Evolutionary conservation across 768 basidiomycete genomes (phyloP), one percentile per base, ranked within the genome.

Genomic region (Hirschioporus abietinus): DNA sequence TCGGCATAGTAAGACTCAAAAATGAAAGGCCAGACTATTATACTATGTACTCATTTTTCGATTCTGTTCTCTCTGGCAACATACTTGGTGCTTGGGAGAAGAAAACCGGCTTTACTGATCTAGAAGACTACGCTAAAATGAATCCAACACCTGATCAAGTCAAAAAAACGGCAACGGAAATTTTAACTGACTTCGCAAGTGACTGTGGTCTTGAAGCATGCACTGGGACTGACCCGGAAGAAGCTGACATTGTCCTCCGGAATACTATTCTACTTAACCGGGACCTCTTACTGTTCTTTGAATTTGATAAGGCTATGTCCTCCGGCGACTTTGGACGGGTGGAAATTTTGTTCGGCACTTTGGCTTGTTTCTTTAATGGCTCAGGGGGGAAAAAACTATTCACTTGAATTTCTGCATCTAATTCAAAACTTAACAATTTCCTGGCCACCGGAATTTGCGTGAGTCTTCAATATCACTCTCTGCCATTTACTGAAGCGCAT

Each of bases 231-330:
- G 9, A 15, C 15, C 15, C 10, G 2, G 60, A 61, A 18, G 60
- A 61, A 1, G 2, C 12, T 2, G 60, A 61, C 23, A 24, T 34
- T 61, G 30, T 61, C 18, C 60, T 61, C 3, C 10, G 4, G 30
- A 61, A 61, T 24, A 24, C 60, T 61, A 61, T 61, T 24, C 23
- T 61, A 34, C 60, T 61, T 23, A 61, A 61, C 30, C 60, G 60
- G 4, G 60, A 61, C 60, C 60, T 61, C 30, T 34, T 61, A 17
- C 24, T 61, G 60, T 61, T 61, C 60, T 34, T 25, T 61, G 60
- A 61, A 34, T 34, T 61, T 15, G 30, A 61, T 24, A 34, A 25
- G 4, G 24, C 60, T 34, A 61, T 61, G 24, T 61, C 60, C 17
- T 61, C 60, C 30, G 60, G 60, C 1, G 60, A 61, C 30, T 61